These are phyloP conservation scores for Lactarius quietus DNA, from an alignment of 768 basidiomycete genomes.

Conservation along the genomic window DNA sequence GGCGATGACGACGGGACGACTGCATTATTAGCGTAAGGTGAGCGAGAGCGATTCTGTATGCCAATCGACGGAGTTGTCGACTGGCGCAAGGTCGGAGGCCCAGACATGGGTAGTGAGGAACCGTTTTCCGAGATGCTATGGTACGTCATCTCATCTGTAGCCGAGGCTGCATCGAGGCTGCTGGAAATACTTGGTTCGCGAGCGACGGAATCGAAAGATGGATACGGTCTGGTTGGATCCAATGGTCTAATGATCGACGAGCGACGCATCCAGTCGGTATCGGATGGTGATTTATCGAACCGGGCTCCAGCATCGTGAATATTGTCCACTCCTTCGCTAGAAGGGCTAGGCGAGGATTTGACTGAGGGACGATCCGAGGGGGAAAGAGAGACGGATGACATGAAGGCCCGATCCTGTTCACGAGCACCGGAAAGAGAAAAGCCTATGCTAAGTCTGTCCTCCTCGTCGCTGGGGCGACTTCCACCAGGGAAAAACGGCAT, in stretches of 20 bases:
- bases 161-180: slow-evolving; percentile 24
- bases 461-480: slow-evolving; percentile 55
- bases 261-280: slow-evolving; percentile 32
- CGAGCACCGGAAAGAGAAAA: slow-evolving; percentile 47
- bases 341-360: slow-evolving; percentile 67
- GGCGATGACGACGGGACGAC: slow-evolving; percentile 65
- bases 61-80: slow-evolving; percentile 21
- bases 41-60: slow-evolving; percentile 32
- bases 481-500: slow-evolving; percentile 81
- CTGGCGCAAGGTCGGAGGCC: slow-evolving; percentile 24
- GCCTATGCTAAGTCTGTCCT: slow-evolving; percentile 42
- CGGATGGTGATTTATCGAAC: slow-evolving; percentile 24
- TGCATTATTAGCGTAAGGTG: slow-evolving; percentile 44
- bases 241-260: slow-evolving; percentile 21
- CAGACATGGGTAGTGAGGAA: slow-evolving; percentile 11
- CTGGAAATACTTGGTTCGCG: slow-evolving; percentile 23
- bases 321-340: slow-evolving; percentile 35
- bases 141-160: slow-evolving; percentile 13
- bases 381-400: slow-evolving; percentile 56
- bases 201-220: slow-evolving; percentile 28
- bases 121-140: slow-evolving; percentile 18
- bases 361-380: slow-evolving; percentile 64
- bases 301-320: slow-evolving; percentile 29
- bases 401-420: slow-evolving; percentile 41
- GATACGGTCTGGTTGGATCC: slow-evolving; percentile 30